Base-by-base conservation (phyloP, 169 alveolate genomes). In the Plasmodium inui region DNA sequence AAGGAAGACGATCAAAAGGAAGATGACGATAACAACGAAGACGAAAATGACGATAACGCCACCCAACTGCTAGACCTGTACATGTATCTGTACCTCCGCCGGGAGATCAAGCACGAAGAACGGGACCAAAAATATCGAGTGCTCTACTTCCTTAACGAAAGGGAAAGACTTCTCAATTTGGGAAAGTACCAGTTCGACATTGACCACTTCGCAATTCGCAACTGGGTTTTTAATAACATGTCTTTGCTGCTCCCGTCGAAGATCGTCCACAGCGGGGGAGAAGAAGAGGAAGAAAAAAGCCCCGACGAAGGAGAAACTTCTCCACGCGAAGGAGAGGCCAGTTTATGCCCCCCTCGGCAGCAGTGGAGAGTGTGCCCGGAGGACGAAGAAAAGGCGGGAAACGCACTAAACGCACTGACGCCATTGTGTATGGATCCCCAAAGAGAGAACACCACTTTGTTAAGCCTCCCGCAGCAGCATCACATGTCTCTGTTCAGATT, bases 151-250 rank as follows among this genome's bases (percentile, higher is more conserved):
- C 76, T 46, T 26, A 73, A 84, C 41, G 53, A 30, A 3, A 55
- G 57, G 22, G 93, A 84, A 61, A n/a, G 84, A 73, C 28, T 84
- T 46, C 9, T 84, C 7, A 72, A 84, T 72, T 41, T 72, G 37
- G 28, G 46, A 17, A 41, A 72, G 74, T 84, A 84, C 81, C 32
- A 73, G 17, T 73, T 44, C 37, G 67, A 84, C 34, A 34, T 84
- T 41, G 84, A 84, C 26, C 71, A 84, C 53, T 71, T 73, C 37
- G 61, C 32, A 44, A 73, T 84, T 72, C 26, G 93, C 17, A 46
- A 50, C 34, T 84, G 93, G 93, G 4, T 84, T 32, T 84, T 84
- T 30, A 84, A 84, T 12, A 84, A 84, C 57, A 72, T 84, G 76
- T 19, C 93, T 46, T 72, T 84, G 28, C 34, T 73, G 30, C 41